Conservation (phyloP, 768 basidiomycete genomes). For the Termitomyces sp. region DNA sequence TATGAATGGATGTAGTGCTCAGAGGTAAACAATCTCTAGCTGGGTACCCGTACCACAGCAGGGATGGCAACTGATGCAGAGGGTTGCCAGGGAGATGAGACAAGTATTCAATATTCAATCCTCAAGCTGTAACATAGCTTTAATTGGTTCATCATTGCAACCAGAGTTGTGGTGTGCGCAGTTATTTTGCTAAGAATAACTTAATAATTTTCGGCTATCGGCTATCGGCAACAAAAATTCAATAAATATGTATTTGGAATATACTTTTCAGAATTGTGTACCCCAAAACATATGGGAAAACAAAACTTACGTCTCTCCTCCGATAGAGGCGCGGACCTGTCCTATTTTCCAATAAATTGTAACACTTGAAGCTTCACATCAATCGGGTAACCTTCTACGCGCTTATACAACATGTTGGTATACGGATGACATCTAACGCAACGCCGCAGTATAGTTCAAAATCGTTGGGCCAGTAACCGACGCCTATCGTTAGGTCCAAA, state of each 20-base stretch:
- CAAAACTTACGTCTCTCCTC: slow-evolving; percentile 13
- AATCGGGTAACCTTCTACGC: slow-evolving; percentile 10
- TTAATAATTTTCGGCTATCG: slow-evolving; percentile 5
- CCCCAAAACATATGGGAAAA: slow-evolving; percentile 1
- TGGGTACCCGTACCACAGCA: not conserved
- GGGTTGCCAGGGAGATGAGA: slow-evolving; percentile 9
- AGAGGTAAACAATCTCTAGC: not conserved
- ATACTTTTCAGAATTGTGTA: not conserved
- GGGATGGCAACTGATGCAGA: slow-evolving; percentile 5
- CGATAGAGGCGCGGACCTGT: slow-evolving; percentile 3
- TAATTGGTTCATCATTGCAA: slow-evolving; percentile 6
- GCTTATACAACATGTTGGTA: slow-evolving; percentile 10
- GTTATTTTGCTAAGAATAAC: slow-evolving; percentile 4
- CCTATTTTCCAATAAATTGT: not conserved
- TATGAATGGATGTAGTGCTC: not conserved
- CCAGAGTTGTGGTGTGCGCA: not conserved
- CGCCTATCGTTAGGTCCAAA: not conserved
- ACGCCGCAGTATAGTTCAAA: slow-evolving; percentile 2
- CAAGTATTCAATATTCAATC: not conserved
- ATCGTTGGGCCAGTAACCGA: slow-evolving; percentile 1
- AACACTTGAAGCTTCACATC: slow-evolving; percentile 6
- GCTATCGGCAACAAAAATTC: too few species aligned
- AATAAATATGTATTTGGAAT: not conserved
- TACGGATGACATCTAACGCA: slow-evolving; percentile 7
- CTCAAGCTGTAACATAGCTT: not conserved